Percentiles rank a stretch among this genome's conserved stretches.
Conservation (phyloP, 179 eudicot genomes). For the Camellia oleifera region DNA sequence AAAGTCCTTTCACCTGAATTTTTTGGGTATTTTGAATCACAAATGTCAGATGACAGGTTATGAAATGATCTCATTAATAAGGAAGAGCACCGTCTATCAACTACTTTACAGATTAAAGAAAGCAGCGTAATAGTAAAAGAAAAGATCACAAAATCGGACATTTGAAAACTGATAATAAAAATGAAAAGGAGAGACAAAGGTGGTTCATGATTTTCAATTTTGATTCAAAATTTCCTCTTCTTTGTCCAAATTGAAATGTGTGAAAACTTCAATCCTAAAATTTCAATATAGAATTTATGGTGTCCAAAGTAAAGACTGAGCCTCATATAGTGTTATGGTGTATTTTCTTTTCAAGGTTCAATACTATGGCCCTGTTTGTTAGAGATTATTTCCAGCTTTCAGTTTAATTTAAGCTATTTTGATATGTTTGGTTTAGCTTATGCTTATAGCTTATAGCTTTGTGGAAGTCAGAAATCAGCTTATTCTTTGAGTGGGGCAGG, state of each 20-base stretch:
- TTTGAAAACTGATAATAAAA: not conserved
- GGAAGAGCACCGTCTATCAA: not conserved
- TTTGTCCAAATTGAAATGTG: not conserved
- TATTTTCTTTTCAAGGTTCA: not conserved
- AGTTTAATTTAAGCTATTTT: no score
- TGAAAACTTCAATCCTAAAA: not conserved
- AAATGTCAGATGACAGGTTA: not conserved
- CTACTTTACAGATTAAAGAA: not conserved
- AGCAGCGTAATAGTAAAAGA: not conserved
- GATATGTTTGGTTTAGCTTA: no score
- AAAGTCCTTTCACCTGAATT: constrained; percentile 6
- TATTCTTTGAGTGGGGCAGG: no score
- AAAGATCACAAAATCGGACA: no score
- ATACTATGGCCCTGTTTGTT: not conserved
- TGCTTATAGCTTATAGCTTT: no score
- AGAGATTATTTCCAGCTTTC: no score
- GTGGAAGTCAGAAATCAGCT: no score
- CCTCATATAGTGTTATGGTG: not conserved
- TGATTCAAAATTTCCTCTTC: not conserved
- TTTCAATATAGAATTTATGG: not conserved
- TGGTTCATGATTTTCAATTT: not conserved
- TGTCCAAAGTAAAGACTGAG: not conserved
- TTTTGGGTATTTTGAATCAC: not conserved
- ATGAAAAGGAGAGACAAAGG: not conserved
- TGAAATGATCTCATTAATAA: no score